A percentile compares a stretch with the other conserved stretches of the same genome.
phyloP scores from a whole-genome alignment of 805 yeast species.

The Naumovozyma castellii region DNA sequence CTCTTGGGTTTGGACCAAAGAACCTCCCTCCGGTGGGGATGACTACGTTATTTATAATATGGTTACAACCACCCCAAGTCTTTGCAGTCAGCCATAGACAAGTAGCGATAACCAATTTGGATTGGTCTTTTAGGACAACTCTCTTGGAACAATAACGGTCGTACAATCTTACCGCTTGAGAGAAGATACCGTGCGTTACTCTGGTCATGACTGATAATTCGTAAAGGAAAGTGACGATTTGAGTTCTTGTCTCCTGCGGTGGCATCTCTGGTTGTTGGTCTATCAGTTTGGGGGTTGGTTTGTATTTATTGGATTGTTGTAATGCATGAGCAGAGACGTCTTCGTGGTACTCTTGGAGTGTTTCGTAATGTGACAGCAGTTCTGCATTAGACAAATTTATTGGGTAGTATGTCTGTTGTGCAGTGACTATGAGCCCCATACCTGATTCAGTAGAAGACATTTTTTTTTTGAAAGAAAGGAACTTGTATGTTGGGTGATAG shows the following conservation, averaged over 20 bases:
- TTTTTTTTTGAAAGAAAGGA: background rate
- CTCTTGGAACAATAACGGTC: constrained; percentile 89
- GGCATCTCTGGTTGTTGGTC: constrained; percentile 83
- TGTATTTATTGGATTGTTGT: constrained; percentile 31
- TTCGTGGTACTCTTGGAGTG: constrained; percentile 41
- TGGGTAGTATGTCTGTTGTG: constrained; percentile 44
- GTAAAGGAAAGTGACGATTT: constrained; percentile 68
- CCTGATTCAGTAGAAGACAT: background rate
- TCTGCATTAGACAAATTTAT: constrained; percentile 42
- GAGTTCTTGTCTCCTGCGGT: constrained; percentile 55
- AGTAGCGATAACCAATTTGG: constrained; percentile 83
- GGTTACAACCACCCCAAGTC: constrained; percentile 66
- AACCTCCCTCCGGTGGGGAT: constrained; percentile 51
- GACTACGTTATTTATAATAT: constrained; percentile 43
- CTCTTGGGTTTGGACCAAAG: constrained; percentile 63
- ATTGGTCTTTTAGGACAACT: constrained; percentile 74
- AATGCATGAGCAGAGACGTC: constrained; percentile 38
- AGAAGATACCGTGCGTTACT: constrained; percentile 56
- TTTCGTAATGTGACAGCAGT: constrained; percentile 36
- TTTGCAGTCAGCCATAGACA: constrained; percentile 91
- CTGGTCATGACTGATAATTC: constrained; percentile 59
- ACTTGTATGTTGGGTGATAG: background rate
- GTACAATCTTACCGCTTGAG: constrained; percentile 63
- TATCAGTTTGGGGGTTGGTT: constrained; percentile 55
- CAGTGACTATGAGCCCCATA: constrained; percentile 32